phyloP scores from a whole-genome alignment of 768 basidiomycete genomes.

The Mycena filopes region DNA sequence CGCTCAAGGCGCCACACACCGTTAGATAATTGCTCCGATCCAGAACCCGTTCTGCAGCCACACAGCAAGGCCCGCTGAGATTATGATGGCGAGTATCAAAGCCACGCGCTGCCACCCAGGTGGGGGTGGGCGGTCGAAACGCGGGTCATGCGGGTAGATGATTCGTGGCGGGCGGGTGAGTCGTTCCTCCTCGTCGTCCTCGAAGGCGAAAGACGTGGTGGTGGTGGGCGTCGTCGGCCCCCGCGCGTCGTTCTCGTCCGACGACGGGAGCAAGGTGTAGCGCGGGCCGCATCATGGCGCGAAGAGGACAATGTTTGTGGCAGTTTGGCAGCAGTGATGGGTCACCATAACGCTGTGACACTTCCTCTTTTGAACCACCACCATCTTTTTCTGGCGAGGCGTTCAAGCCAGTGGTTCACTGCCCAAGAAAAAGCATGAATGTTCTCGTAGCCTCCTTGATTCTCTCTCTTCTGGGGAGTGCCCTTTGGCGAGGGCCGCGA shows the following conservation, averaged over 20 bases:
- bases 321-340: too few species aligned
- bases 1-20: too few species aligned
- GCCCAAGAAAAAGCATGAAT: too few species aligned
- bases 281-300: conserved; percentile 13
- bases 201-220: conserved; percentile 11
- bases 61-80: conserved; percentile 16
- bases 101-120: conserved; percentile 32
- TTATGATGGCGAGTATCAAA: conserved; percentile 25
- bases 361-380: too few species aligned
- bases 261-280: conserved; percentile 16
- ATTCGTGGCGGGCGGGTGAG: conserved; percentile 24
- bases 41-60: conserved; percentile 30
- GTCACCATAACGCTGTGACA: too few species aligned
- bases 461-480: too few species aligned
- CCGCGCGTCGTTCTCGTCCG: conserved; percentile 1
- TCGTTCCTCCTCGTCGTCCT: conserved; percentile 32
- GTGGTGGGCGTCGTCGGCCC: neutral
- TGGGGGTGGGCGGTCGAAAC: conserved; percentile 25
- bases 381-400: too few species aligned
- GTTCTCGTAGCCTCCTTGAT: too few species aligned
- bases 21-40: conserved; percentile 12
- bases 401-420: too few species aligned
- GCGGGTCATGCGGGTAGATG: conserved; percentile 30
- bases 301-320: too few species aligned
- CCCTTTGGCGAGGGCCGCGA: too few species aligned